These are phyloP conservation scores for Tylopilus felleus DNA, from an alignment of 768 basidiomycete genomes.

Conservation along the genomic window DNA sequence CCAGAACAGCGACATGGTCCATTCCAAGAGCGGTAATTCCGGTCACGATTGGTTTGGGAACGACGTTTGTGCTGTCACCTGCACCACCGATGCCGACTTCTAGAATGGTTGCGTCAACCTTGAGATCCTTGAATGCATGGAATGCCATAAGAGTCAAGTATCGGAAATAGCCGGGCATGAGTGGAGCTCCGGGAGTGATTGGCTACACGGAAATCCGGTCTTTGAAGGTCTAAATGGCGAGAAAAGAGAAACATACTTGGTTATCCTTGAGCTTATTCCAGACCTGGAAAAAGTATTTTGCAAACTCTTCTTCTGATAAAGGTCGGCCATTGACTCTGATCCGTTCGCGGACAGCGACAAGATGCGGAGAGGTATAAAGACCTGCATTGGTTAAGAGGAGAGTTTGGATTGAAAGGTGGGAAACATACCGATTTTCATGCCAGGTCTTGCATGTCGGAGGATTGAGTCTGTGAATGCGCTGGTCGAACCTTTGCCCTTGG, in stretches of 20 bases:
- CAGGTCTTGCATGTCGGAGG: slow-evolving; percentile 67
- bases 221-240: not conserved
- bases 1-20: slow-evolving; percentile 86
- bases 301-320: slow-evolving; percentile 82
- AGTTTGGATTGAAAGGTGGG: not conserved
- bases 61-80: slow-evolving; percentile 94
- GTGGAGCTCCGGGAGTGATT: slow-evolving; percentile 44
- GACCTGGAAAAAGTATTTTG: slow-evolving; percentile 92
- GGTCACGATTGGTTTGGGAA: slow-evolving; percentile 85
- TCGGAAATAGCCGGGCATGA: slow-evolving; percentile 91
- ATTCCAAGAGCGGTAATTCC: slow-evolving; percentile 89
- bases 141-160: slow-evolving; percentile 90
- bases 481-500: slow-evolving; percentile 98
- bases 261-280: slow-evolving; percentile 83
- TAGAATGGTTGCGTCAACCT: slow-evolving; percentile 86
- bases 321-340: slow-evolving; percentile 92
- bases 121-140: slow-evolving; percentile 78
- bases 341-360: slow-evolving; percentile 92
- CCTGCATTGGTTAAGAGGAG: slow-evolving; percentile 43
- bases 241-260: slow-evolving; percentile 40
- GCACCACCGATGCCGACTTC: slow-evolving; percentile 96
- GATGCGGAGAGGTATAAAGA: slow-evolving; percentile 94
- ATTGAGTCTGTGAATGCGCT: slow-evolving; percentile 91
- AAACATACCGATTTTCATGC: slow-evolving; percentile 75
- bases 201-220: slow-evolving; percentile 37